Evolutionary conservation across 768 basidiomycete genomes (phyloP).

Genomic region (Rhizopogon vulgaris): DNA sequence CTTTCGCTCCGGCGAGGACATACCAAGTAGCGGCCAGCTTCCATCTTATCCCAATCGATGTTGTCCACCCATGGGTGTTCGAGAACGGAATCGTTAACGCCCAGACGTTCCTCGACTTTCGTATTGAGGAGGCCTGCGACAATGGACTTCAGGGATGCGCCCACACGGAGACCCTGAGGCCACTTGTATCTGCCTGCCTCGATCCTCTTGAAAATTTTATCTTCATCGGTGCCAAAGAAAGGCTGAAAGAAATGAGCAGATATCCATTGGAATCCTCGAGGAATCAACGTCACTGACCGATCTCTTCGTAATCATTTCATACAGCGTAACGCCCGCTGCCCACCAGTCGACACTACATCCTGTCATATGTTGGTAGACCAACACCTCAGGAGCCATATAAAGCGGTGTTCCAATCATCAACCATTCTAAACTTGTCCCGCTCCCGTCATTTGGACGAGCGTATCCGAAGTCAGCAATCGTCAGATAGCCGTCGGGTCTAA

Average conservation of each 20-base stretch:
- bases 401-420: conserved; percentile 34
- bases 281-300: conserved; percentile 18
- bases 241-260: background rate
- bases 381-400: conserved; percentile 47
- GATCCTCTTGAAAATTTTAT: conserved; percentile 18
- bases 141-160: conserved; percentile 37
- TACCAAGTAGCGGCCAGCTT: conserved; percentile 38
- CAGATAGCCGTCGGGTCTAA: conserved; percentile 53
- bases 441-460: conserved; percentile 19
- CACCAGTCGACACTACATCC: conserved; percentile 47
- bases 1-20: conserved; percentile 11
- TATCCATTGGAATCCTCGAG: background rate
- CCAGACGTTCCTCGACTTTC: conserved; percentile 30
- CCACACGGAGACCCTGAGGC: conserved; percentile 31
- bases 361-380: conserved; percentile 15
- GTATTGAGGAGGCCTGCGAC: conserved; percentile 34
- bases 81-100: conserved; percentile 28
- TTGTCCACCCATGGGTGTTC: conserved; percentile 39
- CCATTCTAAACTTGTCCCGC: conserved; percentile 23
- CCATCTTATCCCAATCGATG: conserved; percentile 44
- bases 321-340: conserved; percentile 44
- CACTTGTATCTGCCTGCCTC: conserved; percentile 29
- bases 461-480: conserved; percentile 47
- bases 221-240: conserved; percentile 16
- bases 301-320: conserved; percentile 43